Base-by-base conservation (phyloP, 179 eudicot species). In the Beta corolliflora region DNA sequence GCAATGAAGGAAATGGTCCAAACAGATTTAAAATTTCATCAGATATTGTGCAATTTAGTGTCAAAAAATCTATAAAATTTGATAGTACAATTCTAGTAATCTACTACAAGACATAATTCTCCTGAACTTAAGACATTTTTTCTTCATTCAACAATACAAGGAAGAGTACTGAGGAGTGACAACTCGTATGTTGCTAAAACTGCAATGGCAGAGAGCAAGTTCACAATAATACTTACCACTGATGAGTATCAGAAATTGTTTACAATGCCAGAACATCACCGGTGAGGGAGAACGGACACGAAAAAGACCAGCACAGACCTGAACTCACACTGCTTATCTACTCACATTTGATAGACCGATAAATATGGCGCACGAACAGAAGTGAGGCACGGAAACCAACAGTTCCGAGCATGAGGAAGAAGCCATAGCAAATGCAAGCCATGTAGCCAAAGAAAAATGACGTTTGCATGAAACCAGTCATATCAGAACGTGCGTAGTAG, bases 401-500 rank as follows among this genome's bases (percentile, higher is more conserved):
- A 44, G 89, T 76, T 61, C 89, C 89, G 12, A 87, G 89, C 89
- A 87, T 85, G 76, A 87, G 89, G 88, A 87, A 87, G 83, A 87
- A 87, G 76, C 89, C 89, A 19, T 87, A 87, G 77, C 89, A 85
- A 46, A 87, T 87, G 86, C 89, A 87, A 8, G 89, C 89, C 89
- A 87, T 87, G 86, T 87, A 87, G n/a, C 89, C 89, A 13, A 87
- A 87, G 89, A 87, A 87, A 77, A 87, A 85, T 9, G 89, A 85
- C n/a, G 86, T 87, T 87, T 87, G 89, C 87, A 87, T 87, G 81
- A 87, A 87, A 13, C 89, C 89, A 21, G 89, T 82, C 89, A 87
- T 87, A 75, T 85, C 88, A 29, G 89, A 85, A 73, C 88, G 89
- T 25, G 89, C 87, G 52, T 85, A 85, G 78, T 85, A 87, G 80